Evolutionary conservation across 768 basidiomycete species (phyloP), one percentile per base, ranked within the genome.

Genomic region (Piloderma croceum): DNA sequence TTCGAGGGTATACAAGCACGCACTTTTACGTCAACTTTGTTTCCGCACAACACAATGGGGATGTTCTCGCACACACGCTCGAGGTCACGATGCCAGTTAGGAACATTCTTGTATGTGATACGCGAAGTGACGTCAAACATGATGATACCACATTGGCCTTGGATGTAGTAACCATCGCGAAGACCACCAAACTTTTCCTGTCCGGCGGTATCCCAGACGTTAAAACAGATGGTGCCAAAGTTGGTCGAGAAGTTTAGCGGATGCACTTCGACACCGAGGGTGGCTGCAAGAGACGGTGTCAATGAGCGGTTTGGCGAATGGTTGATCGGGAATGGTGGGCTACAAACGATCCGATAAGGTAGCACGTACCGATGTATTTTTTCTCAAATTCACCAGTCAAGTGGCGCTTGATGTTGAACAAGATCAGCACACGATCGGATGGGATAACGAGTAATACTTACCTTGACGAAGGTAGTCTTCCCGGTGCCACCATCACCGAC

Each of bases 21-120:
- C 13, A 90, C 94, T 80, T 99, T 99, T 53, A 99, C 94, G 61
- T 99, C 96, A 45, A 98, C 96, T 68, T 99, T 99, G 81, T 98
- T 99, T 53, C 96, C 96, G 65, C 96, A 98, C 34, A 99, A 80
- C 20, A 99, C 96, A 59, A 98, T 96, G 47, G 96, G 96, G 59
- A 99, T 99, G 73, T 91, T 96, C 73, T 99, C 96, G 69, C 96
- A 99, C 41, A 99, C 96, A 48, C 96, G 90, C 74, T 98, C 96
- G 55, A 92, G 86, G 66, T 99, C 96, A 60, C 96, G 88, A 76
- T 98, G 94, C 96, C 96, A 99, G 77, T 98, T 99, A 53, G 96
- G 96, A 24, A 99, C 96, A 64, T 97, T 98, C 77, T 98, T 98
- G 76, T 99, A 99, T 42, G 96, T 99, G 79, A 98, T 99, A 58